A percentile compares a stretch with the other conserved stretches of the same genome.
Conservation (phyloP, 2,329 filamentous ascomycete genomes). For the Aspergillus thermomutatus region DNA sequence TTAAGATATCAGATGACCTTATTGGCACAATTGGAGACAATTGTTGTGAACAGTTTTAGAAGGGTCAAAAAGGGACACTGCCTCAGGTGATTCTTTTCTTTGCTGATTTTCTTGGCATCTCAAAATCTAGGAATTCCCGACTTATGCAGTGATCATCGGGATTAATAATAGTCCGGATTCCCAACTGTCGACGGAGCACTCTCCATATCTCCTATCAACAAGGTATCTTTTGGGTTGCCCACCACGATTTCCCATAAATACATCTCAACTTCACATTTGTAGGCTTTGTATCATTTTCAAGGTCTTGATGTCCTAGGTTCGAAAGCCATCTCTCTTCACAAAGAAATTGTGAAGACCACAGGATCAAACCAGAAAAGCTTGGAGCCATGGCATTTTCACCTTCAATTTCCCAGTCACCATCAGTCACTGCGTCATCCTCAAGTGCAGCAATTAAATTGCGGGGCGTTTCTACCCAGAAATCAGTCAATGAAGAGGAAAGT, state of each 20-base stretch:
- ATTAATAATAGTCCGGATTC: conserved; percentile 31
- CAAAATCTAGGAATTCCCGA: conserved; percentile 28
- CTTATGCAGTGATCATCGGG: conserved; percentile 14
- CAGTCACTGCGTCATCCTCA: conserved; percentile 29
- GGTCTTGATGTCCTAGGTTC: neutral
- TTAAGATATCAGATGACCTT: neutral
- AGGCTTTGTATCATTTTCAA: neutral
- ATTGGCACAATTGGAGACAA: neutral
- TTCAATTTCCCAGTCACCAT: conserved; percentile 37
- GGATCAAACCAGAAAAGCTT: neutral
- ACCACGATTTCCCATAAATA: neutral
- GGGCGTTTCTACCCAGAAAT: conserved; percentile 31
- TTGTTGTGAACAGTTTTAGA: neutral
- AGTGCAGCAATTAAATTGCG: conserved; percentile 33
- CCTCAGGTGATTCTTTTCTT: neutral
- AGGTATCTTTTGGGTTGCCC: neutral
- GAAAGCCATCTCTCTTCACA: neutral
- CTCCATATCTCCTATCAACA: neutral
- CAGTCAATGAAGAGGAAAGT: conserved; percentile 16
- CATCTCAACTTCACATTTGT: neutral
- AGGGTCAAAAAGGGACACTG: neutral
- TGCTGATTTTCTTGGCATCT: neutral
- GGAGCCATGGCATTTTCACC: conserved; percentile 43
- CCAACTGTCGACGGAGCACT: neutral
- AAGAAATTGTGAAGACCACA: neutral